phyloP scores from a whole-genome alignment of 116 monocot genomes.

The Iris pallida region DNA sequence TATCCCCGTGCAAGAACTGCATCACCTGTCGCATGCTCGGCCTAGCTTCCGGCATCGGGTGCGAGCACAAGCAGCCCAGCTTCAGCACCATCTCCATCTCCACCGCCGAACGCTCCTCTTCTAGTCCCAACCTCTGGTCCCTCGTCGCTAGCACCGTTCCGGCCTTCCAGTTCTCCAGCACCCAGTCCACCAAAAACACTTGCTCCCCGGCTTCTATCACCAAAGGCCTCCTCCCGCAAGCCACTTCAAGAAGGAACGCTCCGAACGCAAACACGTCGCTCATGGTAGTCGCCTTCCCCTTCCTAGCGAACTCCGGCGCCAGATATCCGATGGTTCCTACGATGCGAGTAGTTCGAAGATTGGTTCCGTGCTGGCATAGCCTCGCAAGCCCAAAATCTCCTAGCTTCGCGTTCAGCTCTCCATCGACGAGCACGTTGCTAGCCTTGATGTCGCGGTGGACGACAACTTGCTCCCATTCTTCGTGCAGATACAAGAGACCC shows the following conservation, averaged over 20 bases:
- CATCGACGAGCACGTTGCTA: conserved; percentile 11
- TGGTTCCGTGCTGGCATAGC: conserved; percentile 6
- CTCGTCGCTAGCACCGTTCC: conserved; percentile 6
- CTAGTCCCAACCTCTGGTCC: conserved; percentile 7
- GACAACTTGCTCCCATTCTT: conserved; percentile 28
- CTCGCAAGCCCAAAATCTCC: conserved; percentile 14
- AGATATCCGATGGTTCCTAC: conserved; percentile 16
- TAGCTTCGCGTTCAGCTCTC: conserved; percentile 9
- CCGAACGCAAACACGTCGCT: conserved; percentile 21
- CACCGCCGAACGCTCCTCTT: not conserved
- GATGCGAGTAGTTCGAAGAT: conserved; percentile 5
- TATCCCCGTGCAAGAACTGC: conserved; percentile 5
- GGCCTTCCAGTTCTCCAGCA: not conserved
- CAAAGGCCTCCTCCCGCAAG: conserved; percentile 18
- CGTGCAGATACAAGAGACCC: conserved; percentile 27
- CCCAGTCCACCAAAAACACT: conserved; percentile 14
- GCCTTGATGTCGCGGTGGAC: conserved; percentile 23
- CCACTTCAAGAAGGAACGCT: conserved; percentile 19
- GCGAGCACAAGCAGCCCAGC: conserved; percentile 10
- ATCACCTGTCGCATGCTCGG: conserved; percentile 2
- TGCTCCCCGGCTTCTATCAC: not conserved
- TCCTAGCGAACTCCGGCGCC: conserved; percentile 13
- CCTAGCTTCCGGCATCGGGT: conserved; percentile 1
- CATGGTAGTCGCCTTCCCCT: conserved; percentile 15
- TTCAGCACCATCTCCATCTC: conserved; percentile 21